Evolutionary conservation across 2,329 filamentous ascomycete species (phyloP).

Genomic region (Neonectria neomacrospora): DNA sequence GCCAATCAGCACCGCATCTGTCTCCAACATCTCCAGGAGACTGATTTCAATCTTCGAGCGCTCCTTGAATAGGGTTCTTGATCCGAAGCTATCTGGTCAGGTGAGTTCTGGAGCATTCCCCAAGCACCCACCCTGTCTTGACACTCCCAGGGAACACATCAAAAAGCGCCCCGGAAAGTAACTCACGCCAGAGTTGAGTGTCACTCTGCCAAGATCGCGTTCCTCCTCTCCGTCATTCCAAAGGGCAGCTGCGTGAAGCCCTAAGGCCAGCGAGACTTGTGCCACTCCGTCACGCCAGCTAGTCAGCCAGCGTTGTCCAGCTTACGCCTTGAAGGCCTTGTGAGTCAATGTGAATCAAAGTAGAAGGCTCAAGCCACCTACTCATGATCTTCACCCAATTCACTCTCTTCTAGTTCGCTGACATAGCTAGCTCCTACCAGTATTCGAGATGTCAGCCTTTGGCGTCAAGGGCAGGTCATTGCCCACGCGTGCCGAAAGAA

Average conservation of each 20-base stretch:
- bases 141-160: background rate
- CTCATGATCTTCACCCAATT: background rate
- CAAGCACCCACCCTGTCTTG: background rate
- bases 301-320: background rate
- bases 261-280: background rate
- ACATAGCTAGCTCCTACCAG: background rate
- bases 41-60: background rate
- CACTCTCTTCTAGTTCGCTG: background rate
- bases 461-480: slow-evolving; percentile 18
- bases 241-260: background rate
- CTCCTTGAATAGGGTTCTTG: background rate
- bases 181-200: background rate
- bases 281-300: background rate
- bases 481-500: slow-evolving; percentile 14
- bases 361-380: background rate
- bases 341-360: background rate
- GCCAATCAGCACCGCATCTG: background rate
- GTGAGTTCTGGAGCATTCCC: background rate
- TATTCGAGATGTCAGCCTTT: slow-evolving; percentile 25
- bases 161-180: background rate
- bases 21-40: background rate
- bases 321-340: background rate
- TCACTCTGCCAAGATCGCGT: background rate
- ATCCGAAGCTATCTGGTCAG: background rate
- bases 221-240: background rate